A percentile compares a stretch with the other conserved stretches of the same genome.
phyloP scores from a whole-genome alignment of 139 green algal species.

The Chlamydomonas sp. region DNA sequence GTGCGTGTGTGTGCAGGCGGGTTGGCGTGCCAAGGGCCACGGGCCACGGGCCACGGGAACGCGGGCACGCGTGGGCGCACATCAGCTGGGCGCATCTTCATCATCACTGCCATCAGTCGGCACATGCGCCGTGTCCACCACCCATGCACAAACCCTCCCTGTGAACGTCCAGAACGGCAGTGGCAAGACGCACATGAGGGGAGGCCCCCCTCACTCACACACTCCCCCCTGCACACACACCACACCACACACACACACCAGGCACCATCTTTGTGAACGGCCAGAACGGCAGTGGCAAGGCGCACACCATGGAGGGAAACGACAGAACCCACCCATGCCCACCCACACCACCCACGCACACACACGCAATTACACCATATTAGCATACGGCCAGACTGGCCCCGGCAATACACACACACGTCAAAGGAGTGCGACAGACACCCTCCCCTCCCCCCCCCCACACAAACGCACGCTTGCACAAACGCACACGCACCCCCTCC shows the following conservation, averaged over 20 bases:
- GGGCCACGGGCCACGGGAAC: too few relatives aligned
- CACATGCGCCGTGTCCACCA: too few relatives aligned
- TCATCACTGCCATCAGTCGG: too few relatives aligned
- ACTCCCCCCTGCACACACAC: neutral
- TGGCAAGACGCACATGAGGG: neutral
- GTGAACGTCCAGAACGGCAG: neutral
- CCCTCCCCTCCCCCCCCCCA: neutral
- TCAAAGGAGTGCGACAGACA: too few relatives aligned
- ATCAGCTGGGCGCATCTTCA: too few relatives aligned
- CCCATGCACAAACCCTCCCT: neutral
- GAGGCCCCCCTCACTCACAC: neutral
- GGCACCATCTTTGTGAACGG: conserved; percentile 17
- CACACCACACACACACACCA: neutral
- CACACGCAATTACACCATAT: too few relatives aligned
- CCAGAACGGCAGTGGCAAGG: conserved; percentile 72
- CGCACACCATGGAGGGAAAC: conserved; percentile 67
- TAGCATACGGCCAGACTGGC: too few relatives aligned
- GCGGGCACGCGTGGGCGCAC: too few relatives aligned
- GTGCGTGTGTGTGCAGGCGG: too few relatives aligned
- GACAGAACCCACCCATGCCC: neutral
- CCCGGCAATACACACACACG: too few relatives aligned
- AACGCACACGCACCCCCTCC: conserved; percentile 11
- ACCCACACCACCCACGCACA: neutral
- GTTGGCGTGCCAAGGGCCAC: too few relatives aligned
- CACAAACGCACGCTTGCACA: neutral